These are phyloP conservation scores for Miscanthus lutarioriparius DNA, from an alignment of 176 grass and related monocot species.

Conservation along the genomic window DNA sequence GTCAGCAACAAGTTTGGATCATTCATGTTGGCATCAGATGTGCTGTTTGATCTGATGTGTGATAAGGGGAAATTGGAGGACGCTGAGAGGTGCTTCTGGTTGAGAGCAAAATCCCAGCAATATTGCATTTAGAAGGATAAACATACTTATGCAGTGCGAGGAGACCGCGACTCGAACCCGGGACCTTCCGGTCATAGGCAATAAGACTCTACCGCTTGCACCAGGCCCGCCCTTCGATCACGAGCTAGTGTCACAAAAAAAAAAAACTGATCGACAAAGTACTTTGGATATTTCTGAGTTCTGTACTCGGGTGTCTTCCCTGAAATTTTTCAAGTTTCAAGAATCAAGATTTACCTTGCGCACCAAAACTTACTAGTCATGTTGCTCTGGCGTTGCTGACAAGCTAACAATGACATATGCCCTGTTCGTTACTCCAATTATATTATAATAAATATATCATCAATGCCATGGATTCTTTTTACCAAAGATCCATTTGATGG, in stretches of 20 bases:
- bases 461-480: background rate
- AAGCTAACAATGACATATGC: conserved; percentile 3
- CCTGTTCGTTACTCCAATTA: background rate
- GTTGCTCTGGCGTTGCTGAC: conserved; percentile 2
- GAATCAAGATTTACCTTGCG: too few relatives aligned
- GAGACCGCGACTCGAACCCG: too few relatives aligned
- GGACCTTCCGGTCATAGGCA: too few relatives aligned
- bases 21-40: conserved; percentile 71
- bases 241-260: background rate
- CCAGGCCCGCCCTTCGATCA: too few relatives aligned
- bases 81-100: conserved; percentile 65
- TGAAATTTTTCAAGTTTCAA: background rate
- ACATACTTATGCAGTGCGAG: conserved; percentile 89
- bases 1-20: conserved; percentile 64
- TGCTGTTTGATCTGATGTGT: conserved; percentile 73
- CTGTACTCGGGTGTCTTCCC: background rate
- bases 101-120: conserved; percentile 58
- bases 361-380: background rate
- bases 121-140: conserved; percentile 67
- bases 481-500: background rate
- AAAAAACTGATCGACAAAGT: background rate
- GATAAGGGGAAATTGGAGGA: conserved; percentile 76
- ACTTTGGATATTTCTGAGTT: background rate
- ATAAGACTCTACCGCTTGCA: too few relatives aligned
- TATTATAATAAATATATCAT: conserved; percentile 7